Percentiles rank a stretch among this genome's conserved stretches.
These are phyloP conservation scores for Aspergillus cejpii DNA, from an alignment of 2,329 filamentous ascomycete species.

Conservation along the genomic window DNA sequence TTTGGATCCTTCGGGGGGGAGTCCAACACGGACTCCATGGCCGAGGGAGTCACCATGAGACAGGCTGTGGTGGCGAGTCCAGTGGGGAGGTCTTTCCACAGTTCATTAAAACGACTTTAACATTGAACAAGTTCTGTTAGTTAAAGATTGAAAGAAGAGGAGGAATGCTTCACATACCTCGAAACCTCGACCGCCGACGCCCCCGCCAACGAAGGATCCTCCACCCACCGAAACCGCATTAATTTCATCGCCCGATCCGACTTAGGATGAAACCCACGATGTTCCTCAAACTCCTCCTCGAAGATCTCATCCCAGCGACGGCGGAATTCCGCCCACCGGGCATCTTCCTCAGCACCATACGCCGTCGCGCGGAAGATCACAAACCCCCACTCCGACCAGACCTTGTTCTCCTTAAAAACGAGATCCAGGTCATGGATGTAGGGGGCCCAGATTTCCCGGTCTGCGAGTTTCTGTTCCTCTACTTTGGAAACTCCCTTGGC, in stretches of 20 bases:
- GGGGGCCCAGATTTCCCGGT: not conserved
- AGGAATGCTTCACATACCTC: not conserved
- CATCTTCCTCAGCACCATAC: not conserved
- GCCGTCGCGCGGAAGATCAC: not conserved
- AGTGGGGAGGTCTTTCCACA: not conserved
- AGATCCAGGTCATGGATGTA: not conserved
- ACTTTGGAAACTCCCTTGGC: not conserved
- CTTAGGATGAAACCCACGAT: not conserved
- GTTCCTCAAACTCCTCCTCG: not conserved
- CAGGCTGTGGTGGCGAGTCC: not conserved
- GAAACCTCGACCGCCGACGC: not conserved
- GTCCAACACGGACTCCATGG: not conserved
- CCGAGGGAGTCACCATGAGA: not conserved
- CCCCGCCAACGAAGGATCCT: not conserved
- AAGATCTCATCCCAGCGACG: not conserved
- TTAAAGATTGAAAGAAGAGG: not conserved
- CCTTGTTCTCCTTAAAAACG: not conserved
- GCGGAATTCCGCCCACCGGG: not conserved
- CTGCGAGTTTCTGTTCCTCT: not conserved
- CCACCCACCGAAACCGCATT: not conserved
- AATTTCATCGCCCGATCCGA: not conserved
- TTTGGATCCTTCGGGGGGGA: not conserved
- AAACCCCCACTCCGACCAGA: not conserved
- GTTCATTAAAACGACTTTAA: not conserved
- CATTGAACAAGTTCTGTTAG: not conserved